phyloP scores from a whole-genome alignment of 225 moss, liverwort and hornwort genomes.

The Bryoerythrophyllum caledonicum region DNA sequence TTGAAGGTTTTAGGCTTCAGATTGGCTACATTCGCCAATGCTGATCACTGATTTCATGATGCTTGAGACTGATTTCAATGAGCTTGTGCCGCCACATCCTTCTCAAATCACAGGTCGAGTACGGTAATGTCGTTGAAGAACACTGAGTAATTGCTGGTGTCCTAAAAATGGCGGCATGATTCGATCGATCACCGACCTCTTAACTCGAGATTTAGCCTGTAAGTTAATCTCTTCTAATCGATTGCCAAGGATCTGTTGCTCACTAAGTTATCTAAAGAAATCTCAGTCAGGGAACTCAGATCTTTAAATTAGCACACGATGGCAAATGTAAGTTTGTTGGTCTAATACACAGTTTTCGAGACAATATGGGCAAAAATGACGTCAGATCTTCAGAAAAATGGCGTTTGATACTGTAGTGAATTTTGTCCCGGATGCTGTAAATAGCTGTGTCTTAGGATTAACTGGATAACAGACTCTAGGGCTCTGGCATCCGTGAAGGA shows the following conservation, averaged over 20 bases:
- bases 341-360: not conserved
- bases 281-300: not conserved
- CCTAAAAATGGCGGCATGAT: not conserved
- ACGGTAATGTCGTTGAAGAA: not conserved
- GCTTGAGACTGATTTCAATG: not conserved
- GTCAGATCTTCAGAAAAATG: not conserved
- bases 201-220: not conserved
- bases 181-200: not conserved
- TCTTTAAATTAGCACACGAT: no score
- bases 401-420: not conserved
- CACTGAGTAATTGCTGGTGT: not conserved
- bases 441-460: no score
- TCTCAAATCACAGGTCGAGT: not conserved
- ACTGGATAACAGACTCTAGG: not conserved
- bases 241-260: not conserved
- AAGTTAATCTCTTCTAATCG: not conserved
- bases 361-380: not conserved
- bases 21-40: not conserved
- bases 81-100: not conserved
- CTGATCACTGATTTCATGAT: not conserved
- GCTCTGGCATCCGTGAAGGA: not conserved
- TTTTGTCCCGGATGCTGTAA: not conserved
- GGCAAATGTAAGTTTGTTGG: not conserved
- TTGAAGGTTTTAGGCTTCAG: not conserved
- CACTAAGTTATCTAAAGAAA: not conserved